Percentiles rank a stretch among this genome's conserved stretches.
phyloP scores from a whole-genome alignment of 306 rosid genomes.

The Vigna angularis region DNA sequence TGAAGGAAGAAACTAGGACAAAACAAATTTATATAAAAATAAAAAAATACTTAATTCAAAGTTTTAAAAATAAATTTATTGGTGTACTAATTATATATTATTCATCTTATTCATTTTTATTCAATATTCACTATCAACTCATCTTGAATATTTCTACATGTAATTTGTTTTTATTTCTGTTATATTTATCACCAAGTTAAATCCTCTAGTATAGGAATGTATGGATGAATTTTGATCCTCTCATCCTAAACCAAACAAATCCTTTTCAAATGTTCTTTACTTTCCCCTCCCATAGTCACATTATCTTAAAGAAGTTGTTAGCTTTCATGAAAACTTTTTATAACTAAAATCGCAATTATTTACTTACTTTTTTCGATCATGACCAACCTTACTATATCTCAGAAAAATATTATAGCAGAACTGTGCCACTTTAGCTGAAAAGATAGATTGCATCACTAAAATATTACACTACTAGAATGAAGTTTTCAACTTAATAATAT shows the following conservation, averaged over 20 bases:
- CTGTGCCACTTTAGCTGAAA: conserved; percentile 51
- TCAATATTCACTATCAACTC: no score
- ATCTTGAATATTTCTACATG: background rate
- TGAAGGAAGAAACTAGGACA: no score
- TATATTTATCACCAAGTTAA: background rate
- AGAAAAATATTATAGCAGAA: conserved; percentile 20
- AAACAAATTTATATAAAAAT: no score
- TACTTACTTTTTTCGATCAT: conserved; percentile 34
- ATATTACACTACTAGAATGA: conserved; percentile 37
- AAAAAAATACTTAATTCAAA: no score
- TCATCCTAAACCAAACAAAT: background rate
- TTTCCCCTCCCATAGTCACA: background rate
- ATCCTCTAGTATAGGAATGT: background rate
- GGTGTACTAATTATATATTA: no score
- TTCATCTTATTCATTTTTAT: no score
- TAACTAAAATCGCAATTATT: background rate
- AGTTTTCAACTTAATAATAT: conserved; percentile 45
- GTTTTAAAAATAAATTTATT: no score
- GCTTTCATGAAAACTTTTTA: background rate
- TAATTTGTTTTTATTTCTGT: background rate
- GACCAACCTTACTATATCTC: conserved; percentile 24
- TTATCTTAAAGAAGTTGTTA: background rate
- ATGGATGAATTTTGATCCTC: background rate
- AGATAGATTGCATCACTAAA: conserved; percentile 62
- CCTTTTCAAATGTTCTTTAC: background rate